Evolutionary conservation across 352 stramenopile species (phyloP).

Genomic region (Pythium pectinolyticum): DNA sequence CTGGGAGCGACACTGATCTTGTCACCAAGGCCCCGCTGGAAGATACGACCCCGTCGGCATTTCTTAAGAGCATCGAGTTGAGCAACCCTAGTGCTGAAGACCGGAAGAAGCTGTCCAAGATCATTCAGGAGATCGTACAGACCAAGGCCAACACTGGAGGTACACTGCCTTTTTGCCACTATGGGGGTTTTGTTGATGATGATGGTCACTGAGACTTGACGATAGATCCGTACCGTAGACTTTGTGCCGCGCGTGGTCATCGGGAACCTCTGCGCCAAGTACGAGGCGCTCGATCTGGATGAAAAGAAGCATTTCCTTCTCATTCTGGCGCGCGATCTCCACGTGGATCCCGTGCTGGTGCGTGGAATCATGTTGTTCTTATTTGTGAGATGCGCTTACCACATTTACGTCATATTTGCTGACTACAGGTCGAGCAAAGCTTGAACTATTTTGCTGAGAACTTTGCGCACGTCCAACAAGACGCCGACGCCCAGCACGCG

Average conservation of each 20-base stretch:
- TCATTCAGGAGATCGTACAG: slow-evolving; percentile 71
- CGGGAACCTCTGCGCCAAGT: slow-evolving; percentile 62
- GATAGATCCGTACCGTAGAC: slow-evolving; percentile 35
- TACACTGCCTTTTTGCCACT: slow-evolving; percentile 29
- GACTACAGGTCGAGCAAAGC: slow-evolving; percentile 48
- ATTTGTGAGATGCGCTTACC: not conserved
- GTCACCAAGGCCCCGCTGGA: not conserved
- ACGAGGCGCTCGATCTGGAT: slow-evolving; percentile 63
- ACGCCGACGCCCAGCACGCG: slow-evolving; percentile 16
- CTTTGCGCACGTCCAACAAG: slow-evolving; percentile 44
- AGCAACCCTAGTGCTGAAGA: slow-evolving; percentile 37
- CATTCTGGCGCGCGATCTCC: slow-evolving; percentile 71
- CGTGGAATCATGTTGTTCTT: not conserved
- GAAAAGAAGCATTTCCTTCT: slow-evolving; percentile 83
- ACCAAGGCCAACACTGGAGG: slow-evolving; percentile 65
- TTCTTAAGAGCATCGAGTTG: slow-evolving; percentile 54
- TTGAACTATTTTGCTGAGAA: slow-evolving; percentile 58
- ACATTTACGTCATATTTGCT: not conserved
- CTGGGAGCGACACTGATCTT: not conserved
- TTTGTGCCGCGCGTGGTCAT: slow-evolving; percentile 81
- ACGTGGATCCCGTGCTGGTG: slow-evolving; percentile 59
- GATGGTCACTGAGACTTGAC: not conserved
- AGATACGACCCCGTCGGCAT: slow-evolving; percentile 34
- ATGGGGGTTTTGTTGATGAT: not conserved
- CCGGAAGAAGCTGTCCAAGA: slow-evolving; percentile 52